Evolutionary conservation across 345 rosid genomes (phyloP).

Genomic region (Salix purpurea): DNA sequence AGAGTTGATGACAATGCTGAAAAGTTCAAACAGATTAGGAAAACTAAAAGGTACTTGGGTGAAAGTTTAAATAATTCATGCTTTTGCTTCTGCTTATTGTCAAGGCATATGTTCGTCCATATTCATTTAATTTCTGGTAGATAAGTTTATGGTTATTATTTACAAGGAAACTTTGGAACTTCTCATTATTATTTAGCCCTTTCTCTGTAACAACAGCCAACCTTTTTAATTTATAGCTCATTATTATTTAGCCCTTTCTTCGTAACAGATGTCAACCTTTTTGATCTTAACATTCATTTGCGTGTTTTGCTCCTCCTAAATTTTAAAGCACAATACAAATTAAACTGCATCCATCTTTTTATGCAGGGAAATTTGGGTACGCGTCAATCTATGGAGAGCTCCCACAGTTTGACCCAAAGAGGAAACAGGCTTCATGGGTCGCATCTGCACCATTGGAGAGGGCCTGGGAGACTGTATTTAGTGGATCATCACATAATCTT

Average conservation of each 20-base stretch:
- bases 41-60: neutral
- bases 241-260: neutral
- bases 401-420: conserved; percentile 43
- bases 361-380: conserved; percentile 54
- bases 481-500: conserved; percentile 73
- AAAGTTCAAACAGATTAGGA: neutral
- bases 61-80: neutral
- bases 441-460: conserved; percentile 54
- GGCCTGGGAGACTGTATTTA: conserved; percentile 81
- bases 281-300: neutral
- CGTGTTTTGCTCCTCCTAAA: neutral
- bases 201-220: neutral
- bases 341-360: neutral
- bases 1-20: neutral
- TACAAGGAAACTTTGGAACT: neutral
- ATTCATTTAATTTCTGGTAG: neutral
- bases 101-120: neutral
- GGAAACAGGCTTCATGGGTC: conserved; percentile 28
- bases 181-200: neutral
- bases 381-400: conserved; percentile 73
- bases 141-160: neutral
- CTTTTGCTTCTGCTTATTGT: neutral
- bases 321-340: neutral
- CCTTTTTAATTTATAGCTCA: neutral
- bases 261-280: neutral